Conservation (phyloP, 441 rosid genomes). For the Gossypium lobatum region DNA sequence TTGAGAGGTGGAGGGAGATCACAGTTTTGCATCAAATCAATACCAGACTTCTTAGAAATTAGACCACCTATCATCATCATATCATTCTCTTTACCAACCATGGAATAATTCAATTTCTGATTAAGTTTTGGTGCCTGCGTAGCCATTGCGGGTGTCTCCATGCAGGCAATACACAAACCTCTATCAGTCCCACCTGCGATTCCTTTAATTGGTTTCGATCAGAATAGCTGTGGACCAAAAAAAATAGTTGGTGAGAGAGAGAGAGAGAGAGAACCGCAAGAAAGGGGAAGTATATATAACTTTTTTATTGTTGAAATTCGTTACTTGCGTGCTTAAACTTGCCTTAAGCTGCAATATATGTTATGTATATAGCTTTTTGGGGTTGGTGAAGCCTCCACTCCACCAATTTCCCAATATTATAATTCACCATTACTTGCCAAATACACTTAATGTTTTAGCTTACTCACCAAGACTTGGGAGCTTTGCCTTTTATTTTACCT, state of each 20-base stretch:
- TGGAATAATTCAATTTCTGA: conserved; percentile 9
- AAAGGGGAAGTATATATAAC: background rate
- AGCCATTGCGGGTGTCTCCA: conserved; percentile 21
- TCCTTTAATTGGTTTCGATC: background rate
- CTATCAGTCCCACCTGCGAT: background rate
- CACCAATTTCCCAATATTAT: background rate
- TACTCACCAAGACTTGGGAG: too few species aligned
- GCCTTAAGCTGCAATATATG: background rate
- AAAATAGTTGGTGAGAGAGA: conserved; percentile 18
- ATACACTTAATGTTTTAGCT: background rate
- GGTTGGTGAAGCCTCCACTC: background rate
- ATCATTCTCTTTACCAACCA: conserved; percentile 19
- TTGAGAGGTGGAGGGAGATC: conserved; percentile 58
- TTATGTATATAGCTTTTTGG: too few species aligned
- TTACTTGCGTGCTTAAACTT: conserved; percentile 18
- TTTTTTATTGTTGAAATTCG: conserved; percentile 11
- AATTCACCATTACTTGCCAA: background rate
- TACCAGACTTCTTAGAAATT: conserved; percentile 26
- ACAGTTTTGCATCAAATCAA: conserved; percentile 48
- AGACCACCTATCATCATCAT: conserved; percentile 22
- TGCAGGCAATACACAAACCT: background rate
- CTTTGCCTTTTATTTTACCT: too few species aligned
- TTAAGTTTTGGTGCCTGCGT: conserved; percentile 21
- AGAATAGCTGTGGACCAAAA: background rate
- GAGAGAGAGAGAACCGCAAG: conserved; percentile 21